These are phyloP conservation scores for Poa pratensis DNA, from an alignment of 176 grass and related monocot species.

Conservation along the genomic window DNA sequence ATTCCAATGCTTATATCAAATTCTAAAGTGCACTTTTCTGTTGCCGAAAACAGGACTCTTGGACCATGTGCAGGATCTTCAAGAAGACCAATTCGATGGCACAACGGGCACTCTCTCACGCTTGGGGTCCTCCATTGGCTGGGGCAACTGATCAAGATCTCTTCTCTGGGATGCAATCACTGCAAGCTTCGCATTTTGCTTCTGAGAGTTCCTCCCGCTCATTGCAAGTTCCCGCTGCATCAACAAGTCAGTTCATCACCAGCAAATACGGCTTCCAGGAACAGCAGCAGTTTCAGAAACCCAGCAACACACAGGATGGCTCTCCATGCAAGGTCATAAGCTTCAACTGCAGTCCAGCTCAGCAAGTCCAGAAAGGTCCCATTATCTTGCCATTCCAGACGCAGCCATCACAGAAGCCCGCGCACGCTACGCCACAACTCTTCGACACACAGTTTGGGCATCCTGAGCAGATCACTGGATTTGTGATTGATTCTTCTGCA, in stretches of 20 bases:
- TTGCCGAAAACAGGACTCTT: conserved; percentile 72
- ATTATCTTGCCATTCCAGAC: conserved; percentile 51
- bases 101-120: conserved; percentile 66
- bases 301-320: conserved; percentile 36
- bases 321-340: conserved; percentile 63
- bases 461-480: conserved; percentile 51
- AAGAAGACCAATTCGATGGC: conserved; percentile 91
- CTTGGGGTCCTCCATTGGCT: conserved; percentile 56
- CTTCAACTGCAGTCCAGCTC: conserved; percentile 48
- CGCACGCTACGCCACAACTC: conserved; percentile 46
- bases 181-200: conserved; percentile 54
- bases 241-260: conserved; percentile 38
- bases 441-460: conserved; percentile 61
- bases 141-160: conserved; percentile 48
- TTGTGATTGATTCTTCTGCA: conserved; percentile 49
- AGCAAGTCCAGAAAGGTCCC: conserved; percentile 44
- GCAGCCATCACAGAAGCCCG: conserved; percentile 37
- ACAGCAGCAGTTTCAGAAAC: conserved; percentile 40
- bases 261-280: conserved; percentile 52
- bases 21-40: conserved; percentile 25
- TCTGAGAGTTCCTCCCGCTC: conserved; percentile 57
- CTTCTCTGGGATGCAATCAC: conserved; percentile 40
- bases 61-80: conserved; percentile 97
- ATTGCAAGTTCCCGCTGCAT: conserved; percentile 50
- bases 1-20: conserved; percentile 23